Conservation (phyloP, 352 stramenopile genomes). For the Heterotrichella gracilis region DNA sequence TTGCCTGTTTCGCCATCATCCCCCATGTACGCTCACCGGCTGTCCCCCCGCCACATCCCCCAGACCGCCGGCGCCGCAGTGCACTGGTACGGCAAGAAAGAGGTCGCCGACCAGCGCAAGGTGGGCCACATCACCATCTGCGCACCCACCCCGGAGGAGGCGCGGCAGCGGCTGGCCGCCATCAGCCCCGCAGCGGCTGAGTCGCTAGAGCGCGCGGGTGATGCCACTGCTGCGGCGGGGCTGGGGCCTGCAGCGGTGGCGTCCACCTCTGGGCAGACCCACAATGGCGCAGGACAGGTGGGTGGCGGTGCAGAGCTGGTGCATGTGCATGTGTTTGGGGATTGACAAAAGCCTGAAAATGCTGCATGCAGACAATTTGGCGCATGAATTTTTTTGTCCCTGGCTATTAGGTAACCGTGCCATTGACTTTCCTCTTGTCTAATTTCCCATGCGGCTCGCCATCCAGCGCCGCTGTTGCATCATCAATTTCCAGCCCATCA, state of each 20-base stretch:
- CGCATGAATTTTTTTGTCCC: too few species aligned
- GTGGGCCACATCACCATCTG: conserved; percentile 82
- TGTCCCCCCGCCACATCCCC: too few species aligned
- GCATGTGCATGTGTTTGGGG: neutral
- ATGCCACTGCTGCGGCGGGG: neutral
- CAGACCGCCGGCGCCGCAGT: conserved; percentile 34
- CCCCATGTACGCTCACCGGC: too few species aligned
- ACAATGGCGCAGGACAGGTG: neutral
- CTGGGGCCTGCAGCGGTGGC: neutral
- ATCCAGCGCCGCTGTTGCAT: too few species aligned
- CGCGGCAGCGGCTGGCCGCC: conserved; percentile 21
- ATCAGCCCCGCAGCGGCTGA: conserved; percentile 11
- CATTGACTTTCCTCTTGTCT: too few species aligned
- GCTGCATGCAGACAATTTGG: too few species aligned
- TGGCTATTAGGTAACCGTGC: too few species aligned
- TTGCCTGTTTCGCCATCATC: too few species aligned
- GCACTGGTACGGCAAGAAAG: conserved; percentile 79
- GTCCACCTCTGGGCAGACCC: neutral
- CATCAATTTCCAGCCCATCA: too few species aligned
- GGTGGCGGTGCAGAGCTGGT: neutral
- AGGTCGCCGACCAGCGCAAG: conserved; percentile 54
- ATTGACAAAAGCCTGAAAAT: too few species aligned
- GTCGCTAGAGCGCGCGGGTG: neutral
- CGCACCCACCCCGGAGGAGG: conserved; percentile 37
- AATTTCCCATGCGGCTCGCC: too few species aligned